Conservation (phyloP, 768 basidiomycete species). For the Hygrophorus pudorinus region DNA sequence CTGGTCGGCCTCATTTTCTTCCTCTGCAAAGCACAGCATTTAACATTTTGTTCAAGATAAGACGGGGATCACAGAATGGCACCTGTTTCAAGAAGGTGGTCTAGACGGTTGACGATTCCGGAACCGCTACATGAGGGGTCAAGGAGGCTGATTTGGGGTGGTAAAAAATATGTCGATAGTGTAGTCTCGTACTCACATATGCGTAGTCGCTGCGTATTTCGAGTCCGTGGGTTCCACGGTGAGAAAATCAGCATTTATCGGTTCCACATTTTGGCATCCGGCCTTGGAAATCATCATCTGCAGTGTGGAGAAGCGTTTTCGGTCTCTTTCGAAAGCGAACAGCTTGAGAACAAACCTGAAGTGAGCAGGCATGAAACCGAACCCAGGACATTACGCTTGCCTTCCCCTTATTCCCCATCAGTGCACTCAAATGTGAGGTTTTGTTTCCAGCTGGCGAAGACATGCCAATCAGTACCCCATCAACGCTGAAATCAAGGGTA, state of each 20-base stretch:
- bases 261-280: constrained; percentile 68
- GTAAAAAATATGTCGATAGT: neutral
- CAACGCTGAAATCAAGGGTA: too few species aligned
- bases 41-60: constrained; percentile 3
- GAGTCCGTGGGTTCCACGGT: constrained; percentile 57
- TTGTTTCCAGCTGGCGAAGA: constrained; percentile 86
- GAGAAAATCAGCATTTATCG: constrained; percentile 78
- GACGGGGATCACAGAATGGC: neutral
- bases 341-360: constrained; percentile 30
- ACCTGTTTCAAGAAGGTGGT: constrained; percentile 75
- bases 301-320: constrained; percentile 72
- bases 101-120: constrained; percentile 84
- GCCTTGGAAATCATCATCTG: constrained; percentile 80
- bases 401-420: constrained; percentile 77
- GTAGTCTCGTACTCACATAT: constrained; percentile 55
- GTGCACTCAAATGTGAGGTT: constrained; percentile 84
- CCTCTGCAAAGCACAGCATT: constrained; percentile 26
- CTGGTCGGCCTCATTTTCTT: constrained; percentile 47
- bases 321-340: constrained; percentile 85
- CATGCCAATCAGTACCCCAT: too few species aligned
- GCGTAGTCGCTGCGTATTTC: constrained; percentile 59
- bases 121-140: constrained; percentile 97
- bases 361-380: neutral
- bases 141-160: constrained; percentile 46
- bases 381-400: constrained; percentile 27